Conservation (phyloP, 495 filamentous ascomycete species). For the Thozetella sp. region DNA sequence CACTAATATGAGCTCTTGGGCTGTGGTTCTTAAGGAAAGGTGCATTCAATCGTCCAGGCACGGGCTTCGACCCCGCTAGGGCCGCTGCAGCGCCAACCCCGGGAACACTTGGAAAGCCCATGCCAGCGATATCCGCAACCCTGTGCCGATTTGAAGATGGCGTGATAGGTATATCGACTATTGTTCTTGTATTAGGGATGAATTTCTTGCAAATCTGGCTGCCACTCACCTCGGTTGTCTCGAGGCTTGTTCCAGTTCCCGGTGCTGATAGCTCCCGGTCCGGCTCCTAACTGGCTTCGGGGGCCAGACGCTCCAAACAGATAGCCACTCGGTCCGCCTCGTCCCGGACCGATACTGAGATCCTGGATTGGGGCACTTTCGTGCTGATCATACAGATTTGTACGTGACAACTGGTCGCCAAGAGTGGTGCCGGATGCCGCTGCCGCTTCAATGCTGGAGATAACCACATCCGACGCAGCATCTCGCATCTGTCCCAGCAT, state of each 20-base stretch:
- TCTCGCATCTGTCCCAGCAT: slow-evolving; percentile 69
- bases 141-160: not conserved
- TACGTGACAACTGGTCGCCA: not conserved
- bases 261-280: not conserved
- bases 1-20: slow-evolving; percentile 7
- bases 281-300: not conserved
- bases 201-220: too few species aligned
- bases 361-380: not conserved
- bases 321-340: not conserved
- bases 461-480: slow-evolving; percentile 69
- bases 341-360: not conserved
- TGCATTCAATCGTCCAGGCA: not conserved
- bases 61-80: not conserved
- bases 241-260: slow-evolving; percentile 6
- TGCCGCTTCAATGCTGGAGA: slow-evolving; percentile 49
- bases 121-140: not conserved
- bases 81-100: not conserved
- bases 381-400: slow-evolving; percentile 1
- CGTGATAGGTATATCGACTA: not conserved
- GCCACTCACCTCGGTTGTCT: slow-evolving; percentile 6
- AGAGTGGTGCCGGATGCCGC: not conserved
- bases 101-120: not conserved
- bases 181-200: not conserved
- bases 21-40: slow-evolving; percentile 1
- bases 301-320: not conserved